phyloP scores from a whole-genome alignment of 306 rosid species.

The Notholithocarpus densiflorus region DNA sequence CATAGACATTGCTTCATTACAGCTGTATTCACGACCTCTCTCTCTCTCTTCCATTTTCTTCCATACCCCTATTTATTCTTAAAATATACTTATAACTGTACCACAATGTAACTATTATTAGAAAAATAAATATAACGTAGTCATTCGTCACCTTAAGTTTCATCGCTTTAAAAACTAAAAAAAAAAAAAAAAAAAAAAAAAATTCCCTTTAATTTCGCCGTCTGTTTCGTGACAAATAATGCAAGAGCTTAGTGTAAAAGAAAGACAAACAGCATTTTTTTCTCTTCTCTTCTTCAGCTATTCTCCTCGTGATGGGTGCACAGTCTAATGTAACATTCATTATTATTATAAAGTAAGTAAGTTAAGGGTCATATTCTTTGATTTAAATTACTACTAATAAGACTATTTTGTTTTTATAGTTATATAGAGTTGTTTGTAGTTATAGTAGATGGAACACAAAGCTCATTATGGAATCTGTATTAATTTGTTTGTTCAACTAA shows the following conservation, averaged over 20 bases:
- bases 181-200: neutral
- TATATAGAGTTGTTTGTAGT: too few species aligned
- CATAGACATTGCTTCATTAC: conserved; percentile 40
- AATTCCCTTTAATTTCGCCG: conserved; percentile 28
- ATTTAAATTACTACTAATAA: too few species aligned
- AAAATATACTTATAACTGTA: conserved; percentile 2
- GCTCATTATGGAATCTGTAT: neutral
- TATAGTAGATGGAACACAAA: neutral
- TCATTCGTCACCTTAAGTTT: too few species aligned
- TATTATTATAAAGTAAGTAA: too few species aligned
- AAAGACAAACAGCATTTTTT: neutral
- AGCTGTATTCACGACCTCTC: conserved; percentile 67
- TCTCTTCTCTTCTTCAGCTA: neutral
- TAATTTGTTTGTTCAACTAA: neutral
- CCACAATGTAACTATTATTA: neutral
- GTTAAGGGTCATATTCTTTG: too few species aligned
- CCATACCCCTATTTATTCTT: neutral
- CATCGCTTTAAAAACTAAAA: neutral
- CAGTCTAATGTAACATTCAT: conserved; percentile 16
- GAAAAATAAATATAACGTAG: neutral
- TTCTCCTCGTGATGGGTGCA: conserved; percentile 43
- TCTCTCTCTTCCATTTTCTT: neutral
- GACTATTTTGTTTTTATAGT: too few species aligned
- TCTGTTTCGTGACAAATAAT: conserved; percentile 34
- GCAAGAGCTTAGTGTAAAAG: neutral